Evolutionary conservation across 805 yeast species (phyloP).

Genomic region (Kuraishia floccosa): DNA sequence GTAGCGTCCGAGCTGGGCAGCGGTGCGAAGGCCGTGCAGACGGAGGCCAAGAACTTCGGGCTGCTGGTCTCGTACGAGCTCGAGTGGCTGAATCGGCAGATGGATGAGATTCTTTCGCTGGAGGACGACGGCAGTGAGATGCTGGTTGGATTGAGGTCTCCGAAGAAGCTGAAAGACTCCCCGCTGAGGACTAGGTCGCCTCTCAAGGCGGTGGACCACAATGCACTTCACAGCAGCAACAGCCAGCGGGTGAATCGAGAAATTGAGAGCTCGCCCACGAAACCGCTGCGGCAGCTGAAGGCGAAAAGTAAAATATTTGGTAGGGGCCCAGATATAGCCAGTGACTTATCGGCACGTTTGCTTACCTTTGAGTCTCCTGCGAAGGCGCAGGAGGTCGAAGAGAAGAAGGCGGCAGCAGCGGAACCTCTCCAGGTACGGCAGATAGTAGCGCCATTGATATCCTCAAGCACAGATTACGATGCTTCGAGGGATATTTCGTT

Average conservation of each 20-base stretch:
- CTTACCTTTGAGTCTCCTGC: too few species aligned
- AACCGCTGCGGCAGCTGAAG: neutral
- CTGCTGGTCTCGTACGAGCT: conserved; percentile 25
- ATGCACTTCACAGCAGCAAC: conserved; percentile 6
- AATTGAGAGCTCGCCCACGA: neutral
- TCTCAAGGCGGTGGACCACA: conserved; percentile 10
- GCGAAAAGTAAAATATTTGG: neutral
- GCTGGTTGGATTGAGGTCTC: conserved; percentile 3
- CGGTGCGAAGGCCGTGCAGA: conserved; percentile 23
- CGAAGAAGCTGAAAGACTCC: conserved; percentile 11
- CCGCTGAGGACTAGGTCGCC: too few species aligned
- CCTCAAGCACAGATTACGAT: too few species aligned
- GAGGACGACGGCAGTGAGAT: conserved; percentile 11
- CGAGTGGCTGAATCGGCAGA: conserved; percentile 28
- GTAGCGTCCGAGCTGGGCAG: conserved; percentile 29
- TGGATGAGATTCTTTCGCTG: conserved; percentile 20
- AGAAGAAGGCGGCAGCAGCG: too few species aligned
- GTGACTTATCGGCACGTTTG: too few species aligned
- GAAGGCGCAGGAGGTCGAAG: too few species aligned
- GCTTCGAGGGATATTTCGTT: too few species aligned
- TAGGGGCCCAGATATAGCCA: neutral
- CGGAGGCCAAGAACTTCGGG: conserved; percentile 26
- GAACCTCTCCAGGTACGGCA: too few species aligned
- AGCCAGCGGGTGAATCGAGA: neutral
- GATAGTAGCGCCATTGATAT: too few species aligned